A percentile compares a stretch with the other conserved stretches of the same genome.
Conservation (phyloP, 768 basidiomycete species). For the Psilocybe azurescens region DNA sequence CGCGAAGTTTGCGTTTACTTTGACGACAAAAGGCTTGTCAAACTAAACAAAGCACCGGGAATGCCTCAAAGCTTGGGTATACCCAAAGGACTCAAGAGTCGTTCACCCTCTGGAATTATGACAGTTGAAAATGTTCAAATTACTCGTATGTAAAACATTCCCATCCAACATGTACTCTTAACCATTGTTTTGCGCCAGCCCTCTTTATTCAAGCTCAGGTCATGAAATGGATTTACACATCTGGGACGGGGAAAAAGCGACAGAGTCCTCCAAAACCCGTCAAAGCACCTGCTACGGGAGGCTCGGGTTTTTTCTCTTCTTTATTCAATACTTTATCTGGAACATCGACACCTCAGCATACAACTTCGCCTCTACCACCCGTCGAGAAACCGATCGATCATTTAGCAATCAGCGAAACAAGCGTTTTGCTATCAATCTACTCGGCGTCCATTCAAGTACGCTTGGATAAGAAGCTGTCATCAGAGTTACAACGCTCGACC, state of each 20-base stretch:
- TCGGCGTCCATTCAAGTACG: conserved; percentile 69
- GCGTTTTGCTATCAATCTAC: conserved; percentile 67
- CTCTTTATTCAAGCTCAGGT: conserved; percentile 82
- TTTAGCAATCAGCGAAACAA: conserved; percentile 49
- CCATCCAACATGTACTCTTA: conserved; percentile 5
- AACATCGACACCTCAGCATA: conserved; percentile 40
- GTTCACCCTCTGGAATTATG: conserved; percentile 71
- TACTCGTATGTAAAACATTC: conserved; percentile 51
- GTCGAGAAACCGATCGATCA: conserved; percentile 42
- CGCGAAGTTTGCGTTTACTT: conserved; percentile 81
- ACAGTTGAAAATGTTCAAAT: conserved; percentile 65
- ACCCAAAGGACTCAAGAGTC: conserved; percentile 59
- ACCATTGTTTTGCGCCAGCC: conserved; percentile 41
- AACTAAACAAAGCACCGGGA: conserved; percentile 67
- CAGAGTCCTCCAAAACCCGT: conserved; percentile 36
- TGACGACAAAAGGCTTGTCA: conserved; percentile 75
- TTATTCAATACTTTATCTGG: conserved; percentile 45
- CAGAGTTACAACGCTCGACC: conserved; percentile 86
- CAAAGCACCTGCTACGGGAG: conserved; percentile 30
- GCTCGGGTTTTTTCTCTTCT: conserved; percentile 55
- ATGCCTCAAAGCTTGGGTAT: conserved; percentile 53
- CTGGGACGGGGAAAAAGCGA: conserved; percentile 63
- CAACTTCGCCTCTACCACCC: conserved; percentile 37
- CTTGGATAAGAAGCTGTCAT: conserved; percentile 65
- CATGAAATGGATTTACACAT: conserved; percentile 78